These are phyloP conservation scores for Fomes fomentarius DNA, from an alignment of 1,284 basidiomycete species.

Conservation along the genomic window DNA sequence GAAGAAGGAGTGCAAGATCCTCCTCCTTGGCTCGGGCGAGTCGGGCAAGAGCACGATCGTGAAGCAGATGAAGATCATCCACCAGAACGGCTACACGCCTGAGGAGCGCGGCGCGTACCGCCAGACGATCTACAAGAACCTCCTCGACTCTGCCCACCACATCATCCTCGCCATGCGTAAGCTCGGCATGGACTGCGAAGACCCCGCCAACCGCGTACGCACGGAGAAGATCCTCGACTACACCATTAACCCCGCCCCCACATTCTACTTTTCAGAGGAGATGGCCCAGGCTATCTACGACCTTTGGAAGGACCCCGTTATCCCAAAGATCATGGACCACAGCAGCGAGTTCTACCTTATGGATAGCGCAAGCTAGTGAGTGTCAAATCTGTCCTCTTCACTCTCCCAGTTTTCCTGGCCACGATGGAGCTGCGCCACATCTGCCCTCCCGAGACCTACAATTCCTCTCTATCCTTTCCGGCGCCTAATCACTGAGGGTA, in stretches of 20 bases:
- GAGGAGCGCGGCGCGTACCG: conserved; percentile 84
- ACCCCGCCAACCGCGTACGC: conserved; percentile 69
- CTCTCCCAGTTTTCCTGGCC: conserved; percentile 1
- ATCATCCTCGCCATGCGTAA: conserved; percentile 91
- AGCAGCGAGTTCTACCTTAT: conserved; percentile 93
- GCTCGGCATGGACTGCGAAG: conserved; percentile 83
- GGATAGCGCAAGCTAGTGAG: conserved; percentile 93
- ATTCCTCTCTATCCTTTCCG: neutral
- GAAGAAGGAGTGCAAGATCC: conserved; percentile 93
- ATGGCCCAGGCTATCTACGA: conserved; percentile 81
- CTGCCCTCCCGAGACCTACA: too few species aligned
- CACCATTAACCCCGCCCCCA: conserved; percentile 40
- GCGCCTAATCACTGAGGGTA: neutral
- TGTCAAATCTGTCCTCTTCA: conserved; percentile 37
- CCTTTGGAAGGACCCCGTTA: conserved; percentile 91
- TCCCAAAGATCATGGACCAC: conserved; percentile 86
- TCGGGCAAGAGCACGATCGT: conserved; percentile 97
- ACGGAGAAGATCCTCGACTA: conserved; percentile 69
- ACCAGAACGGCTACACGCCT: conserved; percentile 88
- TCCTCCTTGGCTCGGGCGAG: conserved; percentile 84
- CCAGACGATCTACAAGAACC: conserved; percentile 83
- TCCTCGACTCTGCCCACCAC: conserved; percentile 89
- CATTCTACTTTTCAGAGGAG: conserved; percentile 57
- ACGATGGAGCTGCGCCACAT: too few species aligned
- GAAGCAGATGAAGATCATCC: conserved; percentile 99